A percentile compares a stretch with the other conserved stretches of the same genome.
Evolutionary conservation across 2,329 filamentous ascomycete species (phyloP).

Genomic region (Sporothrix humicola): DNA sequence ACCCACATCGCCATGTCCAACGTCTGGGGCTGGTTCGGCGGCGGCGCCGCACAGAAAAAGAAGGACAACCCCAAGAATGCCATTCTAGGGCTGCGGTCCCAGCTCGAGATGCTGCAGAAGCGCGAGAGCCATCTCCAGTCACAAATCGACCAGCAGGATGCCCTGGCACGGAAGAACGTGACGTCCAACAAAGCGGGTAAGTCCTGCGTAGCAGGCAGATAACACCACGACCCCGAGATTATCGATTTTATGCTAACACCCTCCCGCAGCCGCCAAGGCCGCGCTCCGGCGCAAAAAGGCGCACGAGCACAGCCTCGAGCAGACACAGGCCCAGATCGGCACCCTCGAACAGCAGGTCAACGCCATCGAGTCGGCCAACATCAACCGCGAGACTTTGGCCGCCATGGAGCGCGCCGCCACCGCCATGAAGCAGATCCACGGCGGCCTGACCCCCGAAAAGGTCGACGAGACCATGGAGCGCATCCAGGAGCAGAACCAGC

Average conservation of each 20-base stretch:
- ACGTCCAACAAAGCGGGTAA: conserved; percentile 88
- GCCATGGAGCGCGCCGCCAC: conserved; percentile 90
- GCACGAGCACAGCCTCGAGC: conserved; percentile 88
- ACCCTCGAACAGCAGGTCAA: conserved; percentile 96
- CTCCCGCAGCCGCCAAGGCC: conserved; percentile 75
- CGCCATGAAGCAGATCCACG: conserved; percentile 94
- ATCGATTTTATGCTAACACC: neutral
- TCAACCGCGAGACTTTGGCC: conserved; percentile 93
- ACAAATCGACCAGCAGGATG: conserved; percentile 92
- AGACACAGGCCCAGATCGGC: conserved; percentile 86
- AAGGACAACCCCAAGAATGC: conserved; percentile 97
- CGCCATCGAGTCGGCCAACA: conserved; percentile 96
- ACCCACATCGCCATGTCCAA: conserved; percentile 56
- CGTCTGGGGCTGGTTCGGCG: conserved; percentile 92
- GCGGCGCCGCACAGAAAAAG: conserved; percentile 78
- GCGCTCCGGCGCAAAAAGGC: conserved; percentile 93
- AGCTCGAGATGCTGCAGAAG: conserved; percentile 98
- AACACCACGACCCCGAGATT: neutral
- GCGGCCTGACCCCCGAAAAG: conserved; percentile 87
- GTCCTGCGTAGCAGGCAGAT: conserved; percentile 41
- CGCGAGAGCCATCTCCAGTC: conserved; percentile 87
- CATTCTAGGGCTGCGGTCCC: conserved; percentile 83
- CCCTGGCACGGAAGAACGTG: conserved; percentile 85
- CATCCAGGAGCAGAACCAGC: conserved; percentile 86
- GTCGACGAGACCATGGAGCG: conserved; percentile 95